These are phyloP conservation scores for Apiotrichum gamsii DNA, from an alignment of 1,284 basidiomycete genomes.

Conservation along the genomic window DNA sequence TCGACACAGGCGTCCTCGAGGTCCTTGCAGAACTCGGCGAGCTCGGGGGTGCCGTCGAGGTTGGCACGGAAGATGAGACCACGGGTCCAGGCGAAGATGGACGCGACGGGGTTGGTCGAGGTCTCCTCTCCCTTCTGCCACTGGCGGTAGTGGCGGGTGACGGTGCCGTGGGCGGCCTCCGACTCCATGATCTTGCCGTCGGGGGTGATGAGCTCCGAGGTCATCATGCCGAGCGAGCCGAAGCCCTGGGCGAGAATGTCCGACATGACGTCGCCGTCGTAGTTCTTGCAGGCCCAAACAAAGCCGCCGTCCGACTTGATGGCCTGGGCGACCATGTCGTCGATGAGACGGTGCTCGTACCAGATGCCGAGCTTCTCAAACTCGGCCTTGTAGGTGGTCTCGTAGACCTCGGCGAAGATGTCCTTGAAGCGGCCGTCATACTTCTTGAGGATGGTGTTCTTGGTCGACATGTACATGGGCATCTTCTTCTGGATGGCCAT, in stretches of 20 bases:
- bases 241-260: slow-evolving; percentile 86
- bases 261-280: slow-evolving; percentile 81
- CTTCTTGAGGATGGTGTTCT: slow-evolving; percentile 93
- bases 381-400: slow-evolving; percentile 70
- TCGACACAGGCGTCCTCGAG: slow-evolving; percentile 87
- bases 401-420: slow-evolving; percentile 92
- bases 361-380: slow-evolving; percentile 82
- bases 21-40: slow-evolving; percentile 68
- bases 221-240: slow-evolving; percentile 96
- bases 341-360: slow-evolving; percentile 87
- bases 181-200: slow-evolving; percentile 86
- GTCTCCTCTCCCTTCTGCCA: slow-evolving; percentile 94
- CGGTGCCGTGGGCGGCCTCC: slow-evolving; percentile 83
- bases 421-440: slow-evolving; percentile 99
- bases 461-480: slow-evolving; percentile 92
- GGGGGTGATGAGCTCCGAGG: slow-evolving; percentile 90
- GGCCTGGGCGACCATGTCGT: slow-evolving; percentile 95
- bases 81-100: slow-evolving; percentile 98
- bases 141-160: slow-evolving; percentile 95
- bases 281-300: slow-evolving; percentile 97
- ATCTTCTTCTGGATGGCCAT: slow-evolving; percentile 96
- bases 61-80: slow-evolving; percentile 90
- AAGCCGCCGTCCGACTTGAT: slow-evolving; percentile 96
- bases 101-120: slow-evolving; percentile 95
- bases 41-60: slow-evolving; percentile 74